Evolutionary conservation across 2,329 filamentous ascomycete genomes (phyloP).

Genomic region (Huntiella omanensis): DNA sequence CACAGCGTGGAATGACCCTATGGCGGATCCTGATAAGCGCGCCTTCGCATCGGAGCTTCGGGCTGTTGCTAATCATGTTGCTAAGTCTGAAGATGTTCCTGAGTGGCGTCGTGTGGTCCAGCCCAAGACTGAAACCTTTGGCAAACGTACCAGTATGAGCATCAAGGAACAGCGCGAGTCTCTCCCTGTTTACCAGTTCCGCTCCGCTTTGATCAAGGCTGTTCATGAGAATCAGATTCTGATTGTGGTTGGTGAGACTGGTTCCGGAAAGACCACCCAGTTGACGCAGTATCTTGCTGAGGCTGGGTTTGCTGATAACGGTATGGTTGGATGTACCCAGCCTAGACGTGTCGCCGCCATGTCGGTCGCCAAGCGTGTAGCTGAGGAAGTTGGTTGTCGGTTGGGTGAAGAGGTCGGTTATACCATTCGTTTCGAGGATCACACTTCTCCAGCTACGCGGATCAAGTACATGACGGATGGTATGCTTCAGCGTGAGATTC

Average conservation of each 20-base stretch:
- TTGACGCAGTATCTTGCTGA: slow-evolving; percentile 90
- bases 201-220: slow-evolving; percentile 71
- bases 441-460: slow-evolving; percentile 66
- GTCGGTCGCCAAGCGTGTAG: slow-evolving; percentile 91
- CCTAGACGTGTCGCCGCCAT: slow-evolving; percentile 93
- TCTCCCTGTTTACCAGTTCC: slow-evolving; percentile 76
- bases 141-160: slow-evolving; percentile 72
- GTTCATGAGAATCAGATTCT: slow-evolving; percentile 75
- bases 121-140: slow-evolving; percentile 61
- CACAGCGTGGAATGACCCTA: slow-evolving; percentile 91
- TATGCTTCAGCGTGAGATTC: slow-evolving; percentile 89
- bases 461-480: slow-evolving; percentile 99
- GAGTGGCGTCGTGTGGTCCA: slow-evolving; percentile 84
- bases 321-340: slow-evolving; percentile 90
- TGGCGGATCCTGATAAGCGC: slow-evolving; percentile 67
- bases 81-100: slow-evolving; percentile 51
- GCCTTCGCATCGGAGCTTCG: slow-evolving; percentile 81
- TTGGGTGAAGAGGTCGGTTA: slow-evolving; percentile 90
- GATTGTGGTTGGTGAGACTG: slow-evolving; percentile 93
- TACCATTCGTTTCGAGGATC: slow-evolving; percentile 93
- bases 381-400: slow-evolving; percentile 83
- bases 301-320: slow-evolving; percentile 68
- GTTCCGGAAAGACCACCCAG: slow-evolving; percentile 93
- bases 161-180: slow-evolving; percentile 91
- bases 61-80: slow-evolving; percentile 37